Base-by-base conservation (phyloP, 495 filamentous ascomycete genomes). In the Penicillium roqueforti region DNA sequence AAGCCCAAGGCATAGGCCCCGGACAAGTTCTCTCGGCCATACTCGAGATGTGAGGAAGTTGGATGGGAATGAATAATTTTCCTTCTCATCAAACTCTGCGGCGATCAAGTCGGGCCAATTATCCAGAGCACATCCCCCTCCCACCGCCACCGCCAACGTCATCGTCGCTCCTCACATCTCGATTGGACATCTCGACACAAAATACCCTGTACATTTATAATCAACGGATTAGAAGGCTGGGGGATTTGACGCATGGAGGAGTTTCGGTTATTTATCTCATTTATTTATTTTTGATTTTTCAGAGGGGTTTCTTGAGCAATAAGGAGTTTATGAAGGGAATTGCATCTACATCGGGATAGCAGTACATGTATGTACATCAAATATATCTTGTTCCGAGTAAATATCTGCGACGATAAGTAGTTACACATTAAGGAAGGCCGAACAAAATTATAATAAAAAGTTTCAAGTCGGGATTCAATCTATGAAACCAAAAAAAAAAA, bases 1-100 rank as follows among this genome's bases (percentile, higher is more conserved):
- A 85, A 85, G 66, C 82, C 80, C 3, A 41, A 40, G n/a, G 54
- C 54, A 48, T 65, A 51, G 50, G 41, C 32, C 45, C 8, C 11
- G 36, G 25, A 22, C 32, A 37, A 32, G 41, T 5, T 20, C 32
- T 32, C 22, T 22, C 23, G 11, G 26, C 44, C 28, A 20, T 28
- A 43, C 23, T 38, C 18, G 38, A 19, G 34, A 28, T 13, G 13
- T 16, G 46, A 49, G 23, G 32, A 23, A n/a, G 23, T 44, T 26
- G 22, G 41, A 18, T 14, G 40, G 38, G 13, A 22, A 22, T 8
- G 18, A 40, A 20, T 11, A 6, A 42, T 42, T 25, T 20, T 10
- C 39, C n/a, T n/a, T 26, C 20, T 4, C 7, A 1, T n/a, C 5
- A 25, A 2, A 23, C 10, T 23, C 6, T 14, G 39, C 25, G 23